Conservation (phyloP, 768 basidiomycete species). For the Pulveroboletus sp. region DNA sequence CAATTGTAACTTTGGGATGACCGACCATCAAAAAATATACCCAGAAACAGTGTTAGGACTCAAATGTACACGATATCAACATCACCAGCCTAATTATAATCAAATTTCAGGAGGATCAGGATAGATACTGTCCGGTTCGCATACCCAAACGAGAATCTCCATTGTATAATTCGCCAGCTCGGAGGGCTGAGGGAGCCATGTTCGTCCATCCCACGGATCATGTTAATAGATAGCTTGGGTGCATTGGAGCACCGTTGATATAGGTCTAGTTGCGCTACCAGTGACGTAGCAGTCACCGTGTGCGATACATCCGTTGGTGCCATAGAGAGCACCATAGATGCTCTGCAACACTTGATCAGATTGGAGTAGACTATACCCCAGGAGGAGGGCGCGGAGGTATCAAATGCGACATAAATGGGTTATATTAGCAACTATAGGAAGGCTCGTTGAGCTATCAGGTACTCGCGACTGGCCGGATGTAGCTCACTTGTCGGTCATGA, state of each 20-base stretch:
- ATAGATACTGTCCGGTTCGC: neutral
- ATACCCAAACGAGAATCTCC: slow-evolving; percentile 39
- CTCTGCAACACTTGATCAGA: slow-evolving; percentile 39
- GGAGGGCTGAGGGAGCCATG: slow-evolving; percentile 35
- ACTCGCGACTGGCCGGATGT: neutral
- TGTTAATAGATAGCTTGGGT: neutral
- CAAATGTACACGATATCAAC: slow-evolving; percentile 23
- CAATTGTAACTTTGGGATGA: slow-evolving; percentile 14
- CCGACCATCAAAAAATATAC: slow-evolving; percentile 1
- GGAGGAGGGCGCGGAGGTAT: no score
- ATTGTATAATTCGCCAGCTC: slow-evolving; percentile 33
- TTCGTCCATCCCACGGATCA: slow-evolving; percentile 30
- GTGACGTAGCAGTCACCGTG: slow-evolving; percentile 59
- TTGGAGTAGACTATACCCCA: slow-evolving; percentile 63
- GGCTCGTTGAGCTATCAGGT: neutral
- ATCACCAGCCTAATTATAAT: slow-evolving; percentile 23
- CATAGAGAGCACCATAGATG: slow-evolving; percentile 48
- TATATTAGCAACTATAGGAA: slow-evolving; percentile 53
- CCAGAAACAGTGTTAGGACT: neutral
- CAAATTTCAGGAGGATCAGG: neutral
- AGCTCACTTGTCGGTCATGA: slow-evolving; percentile 60
- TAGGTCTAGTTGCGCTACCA: slow-evolving; percentile 40
- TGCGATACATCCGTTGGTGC: slow-evolving; percentile 45
- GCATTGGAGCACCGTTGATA: slow-evolving; percentile 46
- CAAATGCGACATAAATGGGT: slow-evolving; percentile 58